Percentiles rank a stretch among this genome's conserved stretches.
These are phyloP conservation scores for Alternaria sp. DNA, from an alignment of 2,329 filamentous ascomycete species.

Conservation along the genomic window DNA sequence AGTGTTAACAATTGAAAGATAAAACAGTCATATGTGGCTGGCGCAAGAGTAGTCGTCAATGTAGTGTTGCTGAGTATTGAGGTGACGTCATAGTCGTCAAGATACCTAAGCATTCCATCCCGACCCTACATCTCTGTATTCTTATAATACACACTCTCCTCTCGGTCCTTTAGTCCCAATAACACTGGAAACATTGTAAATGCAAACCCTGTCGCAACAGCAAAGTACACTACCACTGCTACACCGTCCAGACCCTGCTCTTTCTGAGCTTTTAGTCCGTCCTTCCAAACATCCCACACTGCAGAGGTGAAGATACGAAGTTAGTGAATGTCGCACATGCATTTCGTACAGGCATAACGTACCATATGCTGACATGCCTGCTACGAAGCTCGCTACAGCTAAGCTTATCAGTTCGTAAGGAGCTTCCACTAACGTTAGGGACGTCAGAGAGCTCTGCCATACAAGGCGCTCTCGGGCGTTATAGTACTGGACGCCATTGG, in stretches of 20 bases:
- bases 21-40: neutral
- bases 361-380: conserved; percentile 25
- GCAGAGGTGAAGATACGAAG: neutral
- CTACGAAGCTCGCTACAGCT: conserved; percentile 22
- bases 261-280: conserved; percentile 9
- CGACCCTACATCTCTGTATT: neutral
- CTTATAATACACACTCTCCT: neutral
- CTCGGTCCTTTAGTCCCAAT: conserved; percentile 15
- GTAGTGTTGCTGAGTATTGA: neutral
- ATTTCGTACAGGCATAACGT: neutral
- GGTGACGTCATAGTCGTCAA: neutral
- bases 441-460: conserved; percentile 25
- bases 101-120: neutral
- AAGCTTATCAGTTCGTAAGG: conserved; percentile 31
- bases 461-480: neutral
- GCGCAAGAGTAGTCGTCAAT: neutral
- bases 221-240: conserved; percentile 18
- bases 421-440: conserved; percentile 24
- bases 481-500: conserved; percentile 22
- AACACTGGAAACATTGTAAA: conserved; percentile 18
- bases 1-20: neutral
- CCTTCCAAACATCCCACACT: conserved; percentile 21
- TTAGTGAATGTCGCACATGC: neutral
- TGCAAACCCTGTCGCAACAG: conserved; percentile 17
- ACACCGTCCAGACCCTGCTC: neutral